These are phyloP conservation scores for Cyclotella kingstonii DNA, from an alignment of 108 stramenopile genomes.

Conservation along the genomic window DNA sequence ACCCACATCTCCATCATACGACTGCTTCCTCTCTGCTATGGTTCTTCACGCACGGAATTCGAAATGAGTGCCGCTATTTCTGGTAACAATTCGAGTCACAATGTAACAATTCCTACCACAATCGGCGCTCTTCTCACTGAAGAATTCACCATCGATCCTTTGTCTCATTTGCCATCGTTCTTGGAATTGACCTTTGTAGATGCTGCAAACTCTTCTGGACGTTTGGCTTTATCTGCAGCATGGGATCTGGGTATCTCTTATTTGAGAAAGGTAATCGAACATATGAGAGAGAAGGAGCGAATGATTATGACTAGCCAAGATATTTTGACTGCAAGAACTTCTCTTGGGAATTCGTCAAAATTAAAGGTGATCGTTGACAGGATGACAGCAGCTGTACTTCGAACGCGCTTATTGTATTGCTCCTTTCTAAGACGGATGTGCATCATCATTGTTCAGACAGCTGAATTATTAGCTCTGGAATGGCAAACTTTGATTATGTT, in stretches of 20 bases:
- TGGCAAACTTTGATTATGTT: slow-evolving; percentile 55
- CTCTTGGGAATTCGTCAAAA: not conserved
- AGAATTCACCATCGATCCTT: slow-evolving; percentile 76
- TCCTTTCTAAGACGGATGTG: slow-evolving; percentile 16
- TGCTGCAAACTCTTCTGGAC: slow-evolving; percentile 54
- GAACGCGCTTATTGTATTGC: slow-evolving; percentile 15
- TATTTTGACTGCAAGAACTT: not conserved
- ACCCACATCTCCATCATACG: too few species aligned
- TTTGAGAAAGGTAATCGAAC: slow-evolving; percentile 11
- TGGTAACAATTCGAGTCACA: slow-evolving; percentile 24
- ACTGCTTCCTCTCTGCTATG: too few species aligned
- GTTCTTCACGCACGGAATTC: too few species aligned
- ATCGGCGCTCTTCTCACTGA: slow-evolving; percentile 76
- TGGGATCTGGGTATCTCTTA: slow-evolving; percentile 31
- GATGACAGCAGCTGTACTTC: slow-evolving; percentile 6
- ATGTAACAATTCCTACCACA: slow-evolving; percentile 60
- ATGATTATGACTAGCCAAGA: slow-evolving; percentile 11
- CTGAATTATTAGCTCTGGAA: slow-evolving; percentile 50
- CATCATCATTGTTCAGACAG: slow-evolving; percentile 17
- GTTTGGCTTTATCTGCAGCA: slow-evolving; percentile 49
- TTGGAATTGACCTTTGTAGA: slow-evolving; percentile 76
- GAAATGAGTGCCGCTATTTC: too few species aligned
- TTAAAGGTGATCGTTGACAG: not conserved
- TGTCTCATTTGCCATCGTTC: slow-evolving; percentile 77
- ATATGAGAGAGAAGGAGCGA: slow-evolving; percentile 8